Evolutionary conservation across 2,329 filamentous ascomycete genomes (phyloP).

Genomic region (Microdochium trichocladiopsis): DNA sequence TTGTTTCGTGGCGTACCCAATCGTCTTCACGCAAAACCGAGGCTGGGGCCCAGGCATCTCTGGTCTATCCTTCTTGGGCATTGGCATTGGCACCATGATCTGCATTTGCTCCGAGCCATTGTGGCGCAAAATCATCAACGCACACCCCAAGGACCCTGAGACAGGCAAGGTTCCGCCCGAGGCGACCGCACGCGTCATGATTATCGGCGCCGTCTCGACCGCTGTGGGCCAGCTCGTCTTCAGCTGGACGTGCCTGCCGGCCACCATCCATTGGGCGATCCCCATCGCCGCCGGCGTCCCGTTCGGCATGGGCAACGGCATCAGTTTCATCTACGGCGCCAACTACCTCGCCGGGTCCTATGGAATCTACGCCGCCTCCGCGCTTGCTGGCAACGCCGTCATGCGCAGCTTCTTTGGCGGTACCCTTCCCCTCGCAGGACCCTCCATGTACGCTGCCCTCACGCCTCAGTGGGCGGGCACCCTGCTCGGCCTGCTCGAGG

Average conservation of each 20-base stretch:
- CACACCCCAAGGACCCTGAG: conserved; percentile 64
- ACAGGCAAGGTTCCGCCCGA: conserved; percentile 72
- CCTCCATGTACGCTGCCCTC: conserved; percentile 61
- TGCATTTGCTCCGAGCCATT: conserved; percentile 62
- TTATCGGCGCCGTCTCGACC: conserved; percentile 66
- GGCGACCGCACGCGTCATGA: conserved; percentile 73
- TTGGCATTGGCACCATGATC: conserved; percentile 56
- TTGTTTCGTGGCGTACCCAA: conserved; percentile 85
- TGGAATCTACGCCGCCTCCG: conserved; percentile 74
- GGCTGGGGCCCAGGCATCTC: conserved; percentile 70
- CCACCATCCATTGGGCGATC: conserved; percentile 72
- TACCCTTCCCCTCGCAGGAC: conserved; percentile 68
- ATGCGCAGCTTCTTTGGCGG: conserved; percentile 68
- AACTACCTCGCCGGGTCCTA: conserved; percentile 78
- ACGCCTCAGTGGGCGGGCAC: conserved; percentile 76
- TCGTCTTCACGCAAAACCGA: conserved; percentile 68
- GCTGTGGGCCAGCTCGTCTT: conserved; percentile 80
- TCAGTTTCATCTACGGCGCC: conserved; percentile 74
- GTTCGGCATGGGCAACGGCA: conserved; percentile 70
- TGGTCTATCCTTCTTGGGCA: conserved; percentile 72
- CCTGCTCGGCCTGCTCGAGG: conserved; percentile 65
- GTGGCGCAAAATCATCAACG: conserved; percentile 70
- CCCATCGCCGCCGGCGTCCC: conserved; percentile 73
- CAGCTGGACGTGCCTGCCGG: conserved; percentile 77
- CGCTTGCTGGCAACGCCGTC: conserved; percentile 73